phyloP scores from a whole-genome alignment of 2,329 filamentous ascomycete genomes.

The Cladosporium sp. region DNA sequence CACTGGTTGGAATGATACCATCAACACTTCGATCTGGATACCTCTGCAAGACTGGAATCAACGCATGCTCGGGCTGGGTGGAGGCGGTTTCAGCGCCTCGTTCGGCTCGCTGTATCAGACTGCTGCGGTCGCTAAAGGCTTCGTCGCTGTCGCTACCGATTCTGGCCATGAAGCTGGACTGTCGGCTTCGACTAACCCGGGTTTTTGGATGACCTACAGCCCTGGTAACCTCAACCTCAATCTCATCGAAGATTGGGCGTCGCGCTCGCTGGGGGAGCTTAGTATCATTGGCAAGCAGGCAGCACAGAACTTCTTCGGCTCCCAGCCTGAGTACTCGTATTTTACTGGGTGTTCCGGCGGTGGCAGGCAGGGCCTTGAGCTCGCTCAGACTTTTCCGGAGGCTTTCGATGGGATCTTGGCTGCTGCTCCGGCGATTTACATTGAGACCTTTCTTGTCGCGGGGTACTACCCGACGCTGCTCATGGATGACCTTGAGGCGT shows the following conservation, averaged over 20 bases:
- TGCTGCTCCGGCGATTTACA: constrained; percentile 37
- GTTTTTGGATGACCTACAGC: constrained; percentile 22
- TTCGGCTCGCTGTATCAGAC: constrained; percentile 9
- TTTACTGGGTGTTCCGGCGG: constrained; percentile 37
- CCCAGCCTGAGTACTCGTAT: constrained; percentile 32
- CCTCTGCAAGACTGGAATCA: constrained; percentile 30
- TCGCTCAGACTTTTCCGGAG: constrained; percentile 35
- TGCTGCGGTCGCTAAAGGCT: constrained; percentile 20
- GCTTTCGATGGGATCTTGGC: constrained; percentile 40
- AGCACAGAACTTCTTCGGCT: constrained; percentile 29
- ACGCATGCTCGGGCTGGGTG: constrained; percentile 33
- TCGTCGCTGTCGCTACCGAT: constrained; percentile 12
- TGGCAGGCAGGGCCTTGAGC: constrained; percentile 35
- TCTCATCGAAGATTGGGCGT: constrained; percentile 32
- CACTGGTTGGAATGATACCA: background rate
- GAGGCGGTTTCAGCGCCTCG: constrained; percentile 29
- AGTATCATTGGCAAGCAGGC: constrained; percentile 30
- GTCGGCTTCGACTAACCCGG: background rate
- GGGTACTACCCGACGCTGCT: constrained; percentile 31
- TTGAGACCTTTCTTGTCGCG: constrained; percentile 25
- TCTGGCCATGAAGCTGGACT: constrained; percentile 2
- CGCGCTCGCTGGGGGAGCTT: constrained; percentile 31
- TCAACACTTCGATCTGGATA: constrained; percentile 30
- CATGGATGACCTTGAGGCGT: constrained; percentile 21
- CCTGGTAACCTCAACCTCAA: constrained; percentile 32